Evolutionary conservation across 2,329 filamentous ascomycete genomes (phyloP), one percentile per base, ranked within the genome.

Genomic region (Rhynchosporium graminicola): DNA sequence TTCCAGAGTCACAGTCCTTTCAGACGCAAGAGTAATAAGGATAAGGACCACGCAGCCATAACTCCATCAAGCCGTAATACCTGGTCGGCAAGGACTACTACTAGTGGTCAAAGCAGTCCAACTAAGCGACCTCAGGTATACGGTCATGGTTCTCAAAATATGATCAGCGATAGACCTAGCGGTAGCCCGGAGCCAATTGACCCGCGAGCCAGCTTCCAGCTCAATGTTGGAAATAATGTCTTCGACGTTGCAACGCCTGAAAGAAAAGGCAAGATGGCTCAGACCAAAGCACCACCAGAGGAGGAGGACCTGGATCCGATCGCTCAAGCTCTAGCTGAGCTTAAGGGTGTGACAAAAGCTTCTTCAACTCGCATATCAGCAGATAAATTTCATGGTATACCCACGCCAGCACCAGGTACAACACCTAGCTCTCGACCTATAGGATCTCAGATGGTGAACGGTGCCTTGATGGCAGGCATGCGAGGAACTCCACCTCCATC

Each of bases 211-310:
- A 97, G 90, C 74, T 87, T 98, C 70, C 94, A 96, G 65, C 82
- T 99, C 33, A 97, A 97, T 71, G 86, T 99, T 60, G 95, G 95
- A 7, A 92, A 96, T 71, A 99, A 99, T 71, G 92, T 99, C 10
- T 97, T 99, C 71, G 88, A 96, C 61, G 94, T 99, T 9, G 89
- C 90, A 12, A 89, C 89, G 8, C 88, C 91, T 0, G 90, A 94
- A 63, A 83, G 82, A 67, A 82, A 82, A 66, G 81, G 76, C 48
- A 80, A 80, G 47, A 73, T 72, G 4, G 68, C 72, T 66, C 71
- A 70, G 61, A 76, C 61, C 62, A 76, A 74, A 38, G 75, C 72
- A 54, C 73, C 73, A 68, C 80, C 74, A 60, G 74, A 77, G 3
- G 77, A 82, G 40, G 87, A 90, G 33, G 88, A 92, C 29, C 77